These are phyloP conservation scores for Trypanosomatidae sp. DNA, from an alignment of 208 protist genomes.

Conservation along the genomic window DNA sequence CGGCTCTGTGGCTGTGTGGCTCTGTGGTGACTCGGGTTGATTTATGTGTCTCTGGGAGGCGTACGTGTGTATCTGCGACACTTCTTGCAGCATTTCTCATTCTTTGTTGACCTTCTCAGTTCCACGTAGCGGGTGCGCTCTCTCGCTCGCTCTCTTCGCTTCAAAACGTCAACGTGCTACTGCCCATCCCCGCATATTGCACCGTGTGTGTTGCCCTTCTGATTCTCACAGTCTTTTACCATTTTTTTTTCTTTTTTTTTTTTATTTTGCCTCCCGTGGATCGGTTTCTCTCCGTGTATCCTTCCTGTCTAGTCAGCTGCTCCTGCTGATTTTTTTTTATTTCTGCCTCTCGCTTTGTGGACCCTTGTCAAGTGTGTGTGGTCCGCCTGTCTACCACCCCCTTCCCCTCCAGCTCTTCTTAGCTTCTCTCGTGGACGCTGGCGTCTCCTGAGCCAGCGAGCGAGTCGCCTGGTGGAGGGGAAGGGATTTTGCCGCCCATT, in stretches of 20 bases:
- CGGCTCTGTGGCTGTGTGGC: not conserved
- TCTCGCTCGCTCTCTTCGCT: not conserved
- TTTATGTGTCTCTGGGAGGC: not conserved
- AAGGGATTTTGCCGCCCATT: not conserved
- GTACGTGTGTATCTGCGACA: not conserved
- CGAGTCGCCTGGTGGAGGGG: not conserved
- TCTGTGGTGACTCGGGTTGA: not conserved
- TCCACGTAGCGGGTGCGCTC: not conserved
- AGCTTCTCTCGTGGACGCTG: not conserved
- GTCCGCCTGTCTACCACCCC: not conserved
- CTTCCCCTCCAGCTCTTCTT: not conserved
- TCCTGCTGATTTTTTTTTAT: not conserved
- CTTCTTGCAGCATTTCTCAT: not conserved
- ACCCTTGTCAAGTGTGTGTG: not conserved
- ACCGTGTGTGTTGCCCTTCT: not conserved
- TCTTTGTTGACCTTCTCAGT: not conserved
- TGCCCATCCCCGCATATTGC: not conserved
- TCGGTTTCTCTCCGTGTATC: not conserved
- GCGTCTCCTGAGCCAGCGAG: not conserved
- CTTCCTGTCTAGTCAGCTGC: not conserved
- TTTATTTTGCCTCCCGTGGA: constrained; percentile 1
- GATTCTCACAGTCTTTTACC: not conserved
- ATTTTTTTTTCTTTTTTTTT: not conserved
- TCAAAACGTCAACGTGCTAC: not conserved
- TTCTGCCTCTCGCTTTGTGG: not conserved